Conservation (phyloP, 371 early-diverging fungal species). For the Dinochytrium kinnereticum region DNA sequence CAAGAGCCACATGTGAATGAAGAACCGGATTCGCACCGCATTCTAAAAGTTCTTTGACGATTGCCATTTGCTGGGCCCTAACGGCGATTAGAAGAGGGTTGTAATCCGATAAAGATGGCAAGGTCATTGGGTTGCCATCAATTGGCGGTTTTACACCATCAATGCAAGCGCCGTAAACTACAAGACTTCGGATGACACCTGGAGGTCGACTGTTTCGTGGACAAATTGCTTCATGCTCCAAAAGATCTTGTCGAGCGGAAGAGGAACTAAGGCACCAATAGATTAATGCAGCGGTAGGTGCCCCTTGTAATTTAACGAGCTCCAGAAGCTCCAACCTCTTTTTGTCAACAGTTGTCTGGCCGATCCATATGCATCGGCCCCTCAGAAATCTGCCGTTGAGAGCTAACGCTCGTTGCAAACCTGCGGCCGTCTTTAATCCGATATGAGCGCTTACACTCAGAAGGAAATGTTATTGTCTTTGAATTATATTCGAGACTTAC, state of each 20-base stretch:
- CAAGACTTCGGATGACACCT: too few relatives aligned
- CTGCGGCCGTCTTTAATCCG: not conserved
- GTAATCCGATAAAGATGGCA: not conserved
- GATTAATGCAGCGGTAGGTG: not conserved
- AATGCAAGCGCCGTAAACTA: too few relatives aligned
- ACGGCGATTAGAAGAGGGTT: not conserved
- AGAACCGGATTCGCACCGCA: constrained; percentile 8
- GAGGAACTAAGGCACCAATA: not conserved
- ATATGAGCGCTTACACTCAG: too few relatives aligned
- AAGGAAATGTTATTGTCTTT: too few relatives aligned
- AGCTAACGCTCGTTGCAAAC: not conserved
- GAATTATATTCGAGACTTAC: too few relatives aligned
- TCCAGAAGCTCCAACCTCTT: not conserved
- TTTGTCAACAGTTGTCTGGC: not conserved
- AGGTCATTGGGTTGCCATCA: not conserved
- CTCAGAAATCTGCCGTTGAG: not conserved
- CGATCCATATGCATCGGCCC: not conserved
- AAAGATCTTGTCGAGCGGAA: too few relatives aligned
- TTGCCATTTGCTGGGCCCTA: not conserved
- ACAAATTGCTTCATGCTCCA: too few relatives aligned
- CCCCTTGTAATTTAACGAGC: not conserved
- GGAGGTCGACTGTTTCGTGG: too few relatives aligned
- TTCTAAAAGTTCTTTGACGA: not conserved
- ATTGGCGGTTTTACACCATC: not conserved
- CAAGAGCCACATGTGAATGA: not conserved